Conservation (phyloP, 257 asterid genomes). For the Jacaranda copaia region DNA sequence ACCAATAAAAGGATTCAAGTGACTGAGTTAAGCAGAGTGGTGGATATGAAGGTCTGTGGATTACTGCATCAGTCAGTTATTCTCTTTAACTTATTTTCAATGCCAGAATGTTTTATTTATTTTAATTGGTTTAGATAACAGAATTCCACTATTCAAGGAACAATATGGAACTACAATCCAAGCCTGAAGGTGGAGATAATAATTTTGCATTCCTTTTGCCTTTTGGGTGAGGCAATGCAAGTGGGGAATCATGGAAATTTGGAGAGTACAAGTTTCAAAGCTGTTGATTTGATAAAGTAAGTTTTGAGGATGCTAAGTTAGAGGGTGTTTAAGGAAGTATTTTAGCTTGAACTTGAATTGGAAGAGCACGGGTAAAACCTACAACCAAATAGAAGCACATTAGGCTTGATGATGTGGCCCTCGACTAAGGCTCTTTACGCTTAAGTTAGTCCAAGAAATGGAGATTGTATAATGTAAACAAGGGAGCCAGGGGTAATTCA, state of each 20-base stretch:
- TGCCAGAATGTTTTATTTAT: not conserved
- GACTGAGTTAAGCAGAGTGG: not conserved
- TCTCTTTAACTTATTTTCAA: not conserved
- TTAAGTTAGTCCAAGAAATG: too few relatives aligned
- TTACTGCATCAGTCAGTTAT: not conserved
- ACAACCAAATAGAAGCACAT: too few relatives aligned
- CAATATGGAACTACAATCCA: not conserved
- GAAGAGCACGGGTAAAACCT: too few relatives aligned
- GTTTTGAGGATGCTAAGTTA: too few relatives aligned
- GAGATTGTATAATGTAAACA: too few relatives aligned
- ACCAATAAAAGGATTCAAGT: not conserved
- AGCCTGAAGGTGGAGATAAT: not conserved
- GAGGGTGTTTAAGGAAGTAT: too few relatives aligned
- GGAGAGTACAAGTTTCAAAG: not conserved
- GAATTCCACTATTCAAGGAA: not conserved
- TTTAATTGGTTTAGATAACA: not conserved
- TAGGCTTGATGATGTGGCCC: too few relatives aligned
- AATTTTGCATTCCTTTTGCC: not conserved
- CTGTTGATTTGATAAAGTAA: not conserved
- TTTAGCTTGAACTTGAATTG: too few relatives aligned
- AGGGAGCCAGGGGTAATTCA: too few relatives aligned
- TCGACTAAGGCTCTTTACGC: too few relatives aligned
- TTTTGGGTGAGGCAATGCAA: not conserved
- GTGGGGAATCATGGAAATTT: slow-evolving; percentile 8
- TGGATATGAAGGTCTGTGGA: not conserved